Evolutionary conservation across 768 basidiomycete species (phyloP).

Genomic region (Fomitopsis serialis): DNA sequence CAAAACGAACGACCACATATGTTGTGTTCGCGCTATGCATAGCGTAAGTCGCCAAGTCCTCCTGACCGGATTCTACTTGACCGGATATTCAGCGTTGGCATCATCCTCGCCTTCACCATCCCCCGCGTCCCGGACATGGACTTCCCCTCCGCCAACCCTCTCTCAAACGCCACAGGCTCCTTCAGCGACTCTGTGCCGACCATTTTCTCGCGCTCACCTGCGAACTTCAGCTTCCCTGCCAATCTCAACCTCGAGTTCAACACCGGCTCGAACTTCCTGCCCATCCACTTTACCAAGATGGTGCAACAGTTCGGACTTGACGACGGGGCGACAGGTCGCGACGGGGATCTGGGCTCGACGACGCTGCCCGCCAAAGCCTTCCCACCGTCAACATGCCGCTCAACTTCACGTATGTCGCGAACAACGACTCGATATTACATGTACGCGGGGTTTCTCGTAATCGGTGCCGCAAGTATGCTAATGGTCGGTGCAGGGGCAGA

Average conservation of each 20-base stretch:
- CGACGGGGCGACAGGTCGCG: slow-evolving; percentile 59
- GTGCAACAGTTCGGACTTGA: slow-evolving; percentile 59
- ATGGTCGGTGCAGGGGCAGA: slow-evolving; percentile 51
- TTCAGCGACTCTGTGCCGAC: slow-evolving; percentile 54
- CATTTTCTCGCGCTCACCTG: slow-evolving; percentile 68
- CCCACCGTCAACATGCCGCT: slow-evolving; percentile 67
- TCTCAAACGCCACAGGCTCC: slow-evolving; percentile 50
- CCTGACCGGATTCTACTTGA: slow-evolving; percentile 3
- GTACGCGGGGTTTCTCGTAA: slow-evolving; percentile 43
- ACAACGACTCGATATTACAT: slow-evolving; percentile 83
- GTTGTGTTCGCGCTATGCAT: slow-evolving; percentile 56
- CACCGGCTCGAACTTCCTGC: slow-evolving; percentile 70
- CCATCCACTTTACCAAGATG: slow-evolving; percentile 66
- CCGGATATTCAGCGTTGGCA: slow-evolving; percentile 41
- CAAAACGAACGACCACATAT: slow-evolving; percentile 66
- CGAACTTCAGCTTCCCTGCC: slow-evolving; percentile 89
- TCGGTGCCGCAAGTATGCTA: slow-evolving; percentile 7
- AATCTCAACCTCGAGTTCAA: slow-evolving; percentile 71
- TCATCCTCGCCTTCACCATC: slow-evolving; percentile 73
- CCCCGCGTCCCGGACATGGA: slow-evolving; percentile 76
- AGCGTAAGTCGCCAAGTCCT: slow-evolving; percentile 35
- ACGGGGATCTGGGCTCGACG: slow-evolving; percentile 52
- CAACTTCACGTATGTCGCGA: slow-evolving; percentile 77
- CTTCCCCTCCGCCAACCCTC: slow-evolving; percentile 54
- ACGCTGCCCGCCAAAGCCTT: slow-evolving; percentile 64